Conservation (phyloP, 2,329 filamentous ascomycete species). For the Colletotrichum chrysophilum region DNA sequence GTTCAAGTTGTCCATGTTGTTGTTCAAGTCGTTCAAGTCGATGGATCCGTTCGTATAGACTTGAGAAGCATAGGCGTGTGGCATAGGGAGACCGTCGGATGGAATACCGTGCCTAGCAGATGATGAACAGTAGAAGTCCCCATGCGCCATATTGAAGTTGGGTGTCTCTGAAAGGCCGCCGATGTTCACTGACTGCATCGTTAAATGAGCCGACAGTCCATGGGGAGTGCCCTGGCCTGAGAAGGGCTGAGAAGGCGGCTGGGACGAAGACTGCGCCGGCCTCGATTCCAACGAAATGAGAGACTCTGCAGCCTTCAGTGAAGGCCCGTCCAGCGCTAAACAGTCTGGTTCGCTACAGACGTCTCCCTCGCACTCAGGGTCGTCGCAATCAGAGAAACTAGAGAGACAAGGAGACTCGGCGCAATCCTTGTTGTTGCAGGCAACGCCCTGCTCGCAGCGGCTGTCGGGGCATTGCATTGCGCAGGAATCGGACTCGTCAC, state of each 20-base stretch:
- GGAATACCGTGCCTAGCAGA: not conserved
- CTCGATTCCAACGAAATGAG: not conserved
- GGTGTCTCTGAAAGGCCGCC: not conserved
- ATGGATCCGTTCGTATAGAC: not conserved
- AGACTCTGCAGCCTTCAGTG: not conserved
- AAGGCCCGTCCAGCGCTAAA: constrained; percentile 17
- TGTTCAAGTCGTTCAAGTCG: not conserved
- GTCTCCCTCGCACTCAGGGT: constrained; percentile 42
- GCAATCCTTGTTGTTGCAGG: not conserved
- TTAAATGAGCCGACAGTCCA: not conserved
- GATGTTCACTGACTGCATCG: not conserved
- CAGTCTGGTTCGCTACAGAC: constrained; percentile 42
- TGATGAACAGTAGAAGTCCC: not conserved
- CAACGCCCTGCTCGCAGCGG: not conserved
- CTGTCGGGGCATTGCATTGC: constrained; percentile 25
- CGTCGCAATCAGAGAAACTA: constrained; percentile 32
- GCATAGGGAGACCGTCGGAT: not conserved
- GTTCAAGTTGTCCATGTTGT: too few relatives aligned
- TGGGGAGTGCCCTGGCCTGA: not conserved
- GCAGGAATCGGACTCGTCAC: constrained; percentile 24
- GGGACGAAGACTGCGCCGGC: not conserved
- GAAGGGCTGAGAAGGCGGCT: not conserved
- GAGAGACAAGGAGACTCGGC: not conserved
- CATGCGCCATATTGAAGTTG: not conserved
- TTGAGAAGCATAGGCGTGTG: not conserved